Percentiles rank a stretch among this genome's conserved stretches.
Evolutionary conservation across 164 flowering plant genomes (phyloP).

Genomic region (Amborella trichopoda): DNA sequence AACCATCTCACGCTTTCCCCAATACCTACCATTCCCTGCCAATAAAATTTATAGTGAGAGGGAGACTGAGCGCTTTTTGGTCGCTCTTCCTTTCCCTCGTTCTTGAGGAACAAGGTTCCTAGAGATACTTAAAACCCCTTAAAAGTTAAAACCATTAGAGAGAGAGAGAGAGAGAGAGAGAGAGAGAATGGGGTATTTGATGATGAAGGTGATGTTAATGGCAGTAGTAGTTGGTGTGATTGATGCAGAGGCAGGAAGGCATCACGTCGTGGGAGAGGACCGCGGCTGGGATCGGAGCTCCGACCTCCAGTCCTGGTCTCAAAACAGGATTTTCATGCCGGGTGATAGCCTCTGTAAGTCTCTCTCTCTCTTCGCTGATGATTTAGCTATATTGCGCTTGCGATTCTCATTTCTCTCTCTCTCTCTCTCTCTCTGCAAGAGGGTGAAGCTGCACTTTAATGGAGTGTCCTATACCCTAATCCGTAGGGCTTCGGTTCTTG

Average conservation of each 20-base stretch:
- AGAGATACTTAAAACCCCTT: too few species aligned
- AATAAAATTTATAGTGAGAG: too few species aligned
- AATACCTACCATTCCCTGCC: too few species aligned
- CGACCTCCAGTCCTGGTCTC: conserved; percentile 43
- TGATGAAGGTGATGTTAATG: not conserved
- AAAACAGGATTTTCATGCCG: conserved; percentile 40
- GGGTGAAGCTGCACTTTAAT: not conserved
- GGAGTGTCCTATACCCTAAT: not conserved
- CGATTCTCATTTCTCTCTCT: conserved; percentile 1
- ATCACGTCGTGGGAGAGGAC: conserved; percentile 83
- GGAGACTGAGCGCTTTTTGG: too few species aligned
- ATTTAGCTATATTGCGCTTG: not conserved
- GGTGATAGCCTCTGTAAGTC: conserved; percentile 74
- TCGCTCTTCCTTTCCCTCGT: too few species aligned
- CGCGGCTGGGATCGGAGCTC: conserved; percentile 58
- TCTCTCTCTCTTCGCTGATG: conserved; percentile 1
- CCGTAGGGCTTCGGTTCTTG: not conserved
- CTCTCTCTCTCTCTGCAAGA: conserved; percentile 1
- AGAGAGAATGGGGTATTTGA: not conserved
- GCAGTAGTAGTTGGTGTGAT: conserved; percentile 1
- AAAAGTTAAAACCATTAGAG: too few species aligned
- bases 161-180: not conserved
- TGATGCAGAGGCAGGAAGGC: conserved; percentile 28
- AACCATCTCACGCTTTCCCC: too few species aligned
- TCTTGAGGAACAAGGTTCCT: too few species aligned